Percentiles rank a stretch among this genome's conserved stretches.
Evolutionary conservation across 306 rosid species (phyloP).

Genomic region (Fragaria ananassa): DNA sequence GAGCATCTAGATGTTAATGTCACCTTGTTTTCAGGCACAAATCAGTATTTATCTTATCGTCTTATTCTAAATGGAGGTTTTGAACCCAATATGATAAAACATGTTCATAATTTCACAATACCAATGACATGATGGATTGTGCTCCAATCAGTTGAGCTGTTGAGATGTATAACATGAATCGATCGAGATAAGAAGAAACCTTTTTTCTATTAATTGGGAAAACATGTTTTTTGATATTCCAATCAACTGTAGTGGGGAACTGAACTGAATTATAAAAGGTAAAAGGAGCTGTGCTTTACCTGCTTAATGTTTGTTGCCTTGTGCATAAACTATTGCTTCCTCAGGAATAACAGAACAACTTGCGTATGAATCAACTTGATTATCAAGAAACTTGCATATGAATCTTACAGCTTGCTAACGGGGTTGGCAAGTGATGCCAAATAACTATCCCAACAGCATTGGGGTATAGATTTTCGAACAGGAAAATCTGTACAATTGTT

Average conservation of each 20-base stretch:
- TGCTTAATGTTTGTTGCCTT: slow-evolving; percentile 7
- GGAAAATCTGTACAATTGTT: background rate
- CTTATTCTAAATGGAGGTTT: background rate
- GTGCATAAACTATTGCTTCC: background rate
- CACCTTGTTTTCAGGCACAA: background rate
- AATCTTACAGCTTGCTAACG: slow-evolving; percentile 13
- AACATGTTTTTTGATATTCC: background rate
- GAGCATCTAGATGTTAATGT: background rate
- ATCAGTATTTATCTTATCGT: background rate
- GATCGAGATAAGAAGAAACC: background rate
- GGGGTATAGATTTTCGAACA: background rate
- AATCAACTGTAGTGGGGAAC: slow-evolving; percentile 10
- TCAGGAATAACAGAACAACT: background rate
- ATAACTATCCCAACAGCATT: background rate
- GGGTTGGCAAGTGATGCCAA: slow-evolving; percentile 17
- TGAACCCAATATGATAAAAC: background rate
- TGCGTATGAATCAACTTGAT: background rate
- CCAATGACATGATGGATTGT: background rate
- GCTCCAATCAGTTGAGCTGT: background rate
- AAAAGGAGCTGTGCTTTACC: background rate
- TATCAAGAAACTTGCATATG: background rate
- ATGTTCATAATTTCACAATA: background rate
- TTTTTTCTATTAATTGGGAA: background rate
- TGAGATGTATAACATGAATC: background rate
- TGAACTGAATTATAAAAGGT: background rate